These are phyloP conservation scores for Linum tenue DNA, from an alignment of 345 rosid species.

Conservation along the genomic window DNA sequence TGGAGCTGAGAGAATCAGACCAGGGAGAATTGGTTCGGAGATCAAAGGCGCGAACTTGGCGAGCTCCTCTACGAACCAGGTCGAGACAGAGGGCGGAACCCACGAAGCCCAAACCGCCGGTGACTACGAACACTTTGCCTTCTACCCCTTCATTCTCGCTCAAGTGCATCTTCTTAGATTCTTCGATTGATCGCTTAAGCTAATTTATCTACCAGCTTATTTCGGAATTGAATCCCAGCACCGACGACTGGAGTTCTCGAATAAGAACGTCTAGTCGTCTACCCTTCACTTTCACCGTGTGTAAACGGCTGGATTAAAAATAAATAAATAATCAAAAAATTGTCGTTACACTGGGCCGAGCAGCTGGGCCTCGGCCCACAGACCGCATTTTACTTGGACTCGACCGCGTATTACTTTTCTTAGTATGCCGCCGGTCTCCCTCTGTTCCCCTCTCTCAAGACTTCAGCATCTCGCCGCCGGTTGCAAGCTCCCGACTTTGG, in stretches of 20 bases:
- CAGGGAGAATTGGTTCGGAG: constrained; percentile 54
- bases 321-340: background rate
- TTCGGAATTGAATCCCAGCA: background rate
- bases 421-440: too few relatives aligned
- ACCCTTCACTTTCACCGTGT: constrained; percentile 15
- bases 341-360: background rate
- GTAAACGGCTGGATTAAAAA: constrained; percentile 9
- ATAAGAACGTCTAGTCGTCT: too few relatives aligned
- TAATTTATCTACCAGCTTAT: background rate
- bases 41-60: constrained; percentile 75
- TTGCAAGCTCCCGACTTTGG: constrained; percentile 15
- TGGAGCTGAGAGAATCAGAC: constrained; percentile 40
- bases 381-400: too few relatives aligned
- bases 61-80: constrained; percentile 75
- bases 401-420: too few relatives aligned
- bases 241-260: too few relatives aligned
- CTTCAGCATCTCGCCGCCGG: constrained; percentile 10
- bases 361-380: too few relatives aligned
- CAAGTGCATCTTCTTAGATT: constrained; percentile 39
- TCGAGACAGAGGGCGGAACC: constrained; percentile 83
- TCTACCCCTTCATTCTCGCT: constrained; percentile 94
- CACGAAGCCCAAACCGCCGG: constrained; percentile 79
- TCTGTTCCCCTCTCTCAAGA: background rate
- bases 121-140: constrained; percentile 60
- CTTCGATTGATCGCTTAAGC: too few relatives aligned